Evolutionary conservation across 331 rosid genomes (phyloP), one percentile per base, ranked within the genome.

Genomic region (Pyrus hybrid): DNA sequence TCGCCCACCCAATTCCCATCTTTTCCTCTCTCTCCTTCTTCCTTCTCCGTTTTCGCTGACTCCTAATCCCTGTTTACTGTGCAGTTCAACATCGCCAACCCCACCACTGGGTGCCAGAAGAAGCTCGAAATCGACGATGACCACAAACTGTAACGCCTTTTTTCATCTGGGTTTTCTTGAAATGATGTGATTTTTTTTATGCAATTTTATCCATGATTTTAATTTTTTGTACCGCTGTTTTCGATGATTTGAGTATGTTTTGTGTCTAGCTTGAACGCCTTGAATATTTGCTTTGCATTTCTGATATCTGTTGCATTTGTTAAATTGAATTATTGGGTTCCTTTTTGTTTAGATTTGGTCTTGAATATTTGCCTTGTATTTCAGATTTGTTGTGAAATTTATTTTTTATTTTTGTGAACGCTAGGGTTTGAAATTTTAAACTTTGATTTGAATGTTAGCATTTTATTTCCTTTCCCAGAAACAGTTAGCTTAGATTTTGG

Each of bases 31-130:
- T 47, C 35, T 33, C 14, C 4, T 43, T 47, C 49, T 21, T n/a
- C 10, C 41, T 47, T 51, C 20, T 17, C 13, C 5, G 2, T 22
- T 35, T 9, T 77, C n/a, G 10, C 72, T 75, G 21, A 17, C 45
- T 78, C 62, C 8, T 13, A 17, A 1, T 7, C 9, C 14, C 35
- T 21, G 9, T 22, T 14, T 75, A 26, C 26, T 63, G 72, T 74
- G 57, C 91, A 92, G 97, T 92, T 90, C 71, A 92, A 92, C 84
- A 89, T 92, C 76, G 97, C 97, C 18, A 90, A 92, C 79, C 97
- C 97, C 57, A 92, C 96, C 47, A 92, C 96, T 63, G 97, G 97
- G 68, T 92, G 97, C 88, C 97, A 92, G 90, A 92, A 85, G 84
- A 87, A 87, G 87, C 84, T 87, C 14, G 91, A 87, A 74, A 92